Evolutionary conservation across 768 basidiomycete species (phyloP).

Genomic region (Kwoniella sp.): DNA sequence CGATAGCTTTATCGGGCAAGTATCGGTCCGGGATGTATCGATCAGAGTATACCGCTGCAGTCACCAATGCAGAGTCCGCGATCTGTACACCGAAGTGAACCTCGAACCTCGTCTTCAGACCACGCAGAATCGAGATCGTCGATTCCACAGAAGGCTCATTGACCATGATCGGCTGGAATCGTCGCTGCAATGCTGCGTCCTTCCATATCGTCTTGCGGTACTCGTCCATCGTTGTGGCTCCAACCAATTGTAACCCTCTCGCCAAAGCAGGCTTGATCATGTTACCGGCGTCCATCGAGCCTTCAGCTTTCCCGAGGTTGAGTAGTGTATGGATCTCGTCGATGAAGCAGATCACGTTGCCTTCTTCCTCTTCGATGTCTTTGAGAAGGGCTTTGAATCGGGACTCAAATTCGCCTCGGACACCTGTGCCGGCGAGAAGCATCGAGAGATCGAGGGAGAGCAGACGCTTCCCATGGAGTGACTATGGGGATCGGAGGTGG

Average conservation of each 20-base stretch:
- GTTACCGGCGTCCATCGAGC: conserved; percentile 80
- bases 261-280: conserved; percentile 93
- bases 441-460: conserved; percentile 80
- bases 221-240: conserved; percentile 88
- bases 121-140: conserved; percentile 69
- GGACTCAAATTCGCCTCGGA: conserved; percentile 89
- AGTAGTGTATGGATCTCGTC: conserved; percentile 71
- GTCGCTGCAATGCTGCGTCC: conserved; percentile 84
- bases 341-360: conserved; percentile 87
- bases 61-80: conserved; percentile 82
- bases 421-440: conserved; percentile 84
- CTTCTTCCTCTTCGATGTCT: conserved; percentile 76
- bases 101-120: conserved; percentile 79
- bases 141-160: conserved; percentile 81
- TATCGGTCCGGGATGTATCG: conserved; percentile 85
- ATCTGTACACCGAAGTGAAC: conserved; percentile 94
- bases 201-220: conserved; percentile 89
- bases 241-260: conserved; percentile 81
- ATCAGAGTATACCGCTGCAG: conserved; percentile 80
- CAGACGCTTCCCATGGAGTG: conserved; percentile 82
- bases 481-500: conserved; percentile 64
- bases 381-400: conserved; percentile 87
- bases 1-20: conserved; percentile 77
- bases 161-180: conserved; percentile 86
- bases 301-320: conserved; percentile 86